Conservation (phyloP, 2,329 filamentous ascomycete species). For the Phyllosticta capitalensis region DNA sequence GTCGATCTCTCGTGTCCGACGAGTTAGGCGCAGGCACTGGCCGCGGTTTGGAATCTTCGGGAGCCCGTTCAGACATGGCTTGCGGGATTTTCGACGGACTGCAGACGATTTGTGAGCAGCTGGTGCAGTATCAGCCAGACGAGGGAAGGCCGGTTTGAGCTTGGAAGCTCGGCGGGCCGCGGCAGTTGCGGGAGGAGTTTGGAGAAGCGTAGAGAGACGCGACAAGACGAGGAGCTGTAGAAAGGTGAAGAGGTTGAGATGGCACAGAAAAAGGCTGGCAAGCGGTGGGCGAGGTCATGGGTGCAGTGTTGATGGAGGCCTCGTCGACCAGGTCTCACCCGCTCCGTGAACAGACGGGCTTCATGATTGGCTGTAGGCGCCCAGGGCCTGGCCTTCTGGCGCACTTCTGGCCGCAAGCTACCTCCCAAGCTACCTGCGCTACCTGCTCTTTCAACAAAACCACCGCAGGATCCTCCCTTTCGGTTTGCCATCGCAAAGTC, state of each 20-base stretch:
- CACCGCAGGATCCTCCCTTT: not conserved
- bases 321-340: not conserved
- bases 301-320: not conserved
- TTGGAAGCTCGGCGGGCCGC: not conserved
- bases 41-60: conserved; percentile 15
- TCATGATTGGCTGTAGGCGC: too few relatives aligned
- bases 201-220: not conserved
- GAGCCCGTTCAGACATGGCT: conserved; percentile 5
- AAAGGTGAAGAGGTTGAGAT: not conserved
- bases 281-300: not conserved
- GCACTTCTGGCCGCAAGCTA: too few relatives aligned
- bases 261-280: not conserved
- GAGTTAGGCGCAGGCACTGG: conserved; percentile 22
- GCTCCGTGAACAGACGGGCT: too few relatives aligned
- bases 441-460: not conserved
- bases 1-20: conserved; percentile 18
- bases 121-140: not conserved
- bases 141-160: not conserved
- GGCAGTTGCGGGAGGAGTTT: conserved; percentile 1
- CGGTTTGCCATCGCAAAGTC: not conserved
- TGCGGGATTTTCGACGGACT: conserved; percentile 2
- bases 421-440: too few relatives aligned
- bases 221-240: not conserved
- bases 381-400: too few relatives aligned
- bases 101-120: not conserved